Base-by-base conservation (phyloP, 2,329 filamentous ascomycete species). In the Lachnellula occidentalis region DNA sequence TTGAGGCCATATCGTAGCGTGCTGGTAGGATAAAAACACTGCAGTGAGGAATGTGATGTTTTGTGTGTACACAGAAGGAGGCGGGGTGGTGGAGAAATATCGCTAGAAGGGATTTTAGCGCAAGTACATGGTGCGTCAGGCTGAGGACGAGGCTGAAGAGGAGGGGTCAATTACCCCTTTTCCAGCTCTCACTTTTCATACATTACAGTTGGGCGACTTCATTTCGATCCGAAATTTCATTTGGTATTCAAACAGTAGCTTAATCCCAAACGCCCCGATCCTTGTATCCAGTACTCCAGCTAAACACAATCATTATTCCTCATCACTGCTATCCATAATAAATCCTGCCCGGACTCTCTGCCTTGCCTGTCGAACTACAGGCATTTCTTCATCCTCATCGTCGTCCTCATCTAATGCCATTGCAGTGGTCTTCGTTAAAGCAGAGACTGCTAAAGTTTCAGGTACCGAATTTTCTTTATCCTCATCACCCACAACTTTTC, bases 291-390 rank as follows among this genome's bases (percentile, higher is more conserved):
- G 17, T 11, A 34, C 34, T 46, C 46, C 45, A 34, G 15, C 45
- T 34, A 49, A 42, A 15, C 48, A 46, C 41, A 51, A 41, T 56
- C 53, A 56, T 66, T 60, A 67, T 48, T 69, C 67, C 51, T 70
- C 67, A 56, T 85, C 81, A 65, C 81, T 82, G 57, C 80, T 83
- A 62, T 84, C 80, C 36, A 82, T 63, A 45, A 84, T 68, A 58
- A 85, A 84, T 0, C 81, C 81, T 17, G 76, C 75, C 50, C 74
- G 74, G 3, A 75, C 70, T 54, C 78, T 72, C 60, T 58, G 57
- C 34, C 63, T 58, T 14, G 51, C 56, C 19, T 61, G 66, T 62
- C 61, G 70, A 0, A 68, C 62, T 2, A 69, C 59, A 21, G 70
- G 70, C 1, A 69, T 69, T 1, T 74, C 72, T 27, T 74, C 73